Base-by-base conservation (phyloP, 208 protist species). In the Tritrichomonas foetus region DNA sequence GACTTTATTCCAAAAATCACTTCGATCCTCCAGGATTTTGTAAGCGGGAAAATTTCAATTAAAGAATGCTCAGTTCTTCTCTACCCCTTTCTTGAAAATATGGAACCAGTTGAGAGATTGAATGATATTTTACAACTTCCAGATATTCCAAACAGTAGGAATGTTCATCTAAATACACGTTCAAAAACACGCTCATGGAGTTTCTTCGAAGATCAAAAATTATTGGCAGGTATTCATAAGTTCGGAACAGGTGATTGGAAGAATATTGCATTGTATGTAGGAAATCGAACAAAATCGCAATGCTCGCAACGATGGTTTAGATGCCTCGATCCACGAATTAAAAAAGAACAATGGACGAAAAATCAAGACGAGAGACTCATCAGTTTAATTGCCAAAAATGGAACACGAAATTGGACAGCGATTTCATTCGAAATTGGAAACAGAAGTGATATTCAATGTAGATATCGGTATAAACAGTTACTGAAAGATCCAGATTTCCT, bases 391-490 rank as follows among this genome's bases (percentile, higher is more conserved):
- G 74, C 47, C n/a, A 82, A 82, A 53, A 20, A 82, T 82, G 74
- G 74, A 9, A 41, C 47, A 50, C 74, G 74, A n/a, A 30, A 20
- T n/a, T 82, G 74, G 74, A 82, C 74, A 82, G 50, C 47, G 41
- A 82, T 82, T 50, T 25, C 74, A n/a, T 33, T 41, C 8, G 74
- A 82, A 50, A 13, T 82, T 49, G 74, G 74, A 53, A 82, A 82
- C 50, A 82, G 74, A 50, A 82, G 74, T 82, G 74, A 82, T 50
- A 41, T 41, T 33, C 74, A n/a, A n/a, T n/a, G n/a, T n/a, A n/a
- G n/a, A n/a, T n/a, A n/a, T n/a, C n/a, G n/a, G n/a, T n/a, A n/a
- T 50, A 30, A 50, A 41, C 74, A 47, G 74, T 30, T 82, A 82
- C 41, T 41, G 50, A 50, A 50, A 82, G 47, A 47, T 33, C 36